Base-by-base conservation (phyloP, 176 grass and related monocot genomes). In the Rhynchospora pubera region DNA sequence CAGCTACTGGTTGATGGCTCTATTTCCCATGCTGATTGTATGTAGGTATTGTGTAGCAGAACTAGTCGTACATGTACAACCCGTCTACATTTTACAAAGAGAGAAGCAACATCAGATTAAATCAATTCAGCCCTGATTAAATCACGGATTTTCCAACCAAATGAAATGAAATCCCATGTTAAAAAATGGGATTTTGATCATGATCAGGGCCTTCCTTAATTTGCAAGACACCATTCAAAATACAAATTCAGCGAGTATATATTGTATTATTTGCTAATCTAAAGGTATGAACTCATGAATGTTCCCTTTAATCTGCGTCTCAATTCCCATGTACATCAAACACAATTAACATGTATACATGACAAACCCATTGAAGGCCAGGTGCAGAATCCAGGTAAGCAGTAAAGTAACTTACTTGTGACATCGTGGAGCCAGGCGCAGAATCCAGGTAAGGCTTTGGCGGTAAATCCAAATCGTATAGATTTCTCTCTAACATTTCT, bases 401-500 rank as follows among this genome's bases (percentile, higher is more conserved):
- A 26, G 34, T 43, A 28, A 0, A 26, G 0, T 23, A 68, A 65
- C 46, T 22, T 26, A 45, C 28, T 28, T 46, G 48, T 45, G 3
- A 26, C 24, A 45, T n/a, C 18, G 26, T 46, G 48, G 64, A 19
- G 48, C 70, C 10, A 52, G 47, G 2, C 6, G 47, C 15, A 46
- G 79, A 68, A 66, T 13, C 7, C 56, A 82, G 10, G 23, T 51
- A 51, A 4, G 66, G 50, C 47, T 73, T 81, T 2, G 75, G 88
- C 15, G 85, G 87, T 65, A 91, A 83, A 0, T 83, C 82, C 32
- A 91, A 2, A 12, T 85, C 84, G 8, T 83, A 7, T 18, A 65
- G 39, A 10, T 57, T 62, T 82, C 52, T 90, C 15, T 85, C 84
- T 0, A 93, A 87, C 89, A 93, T 91, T 50, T 91, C 89, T 60